A percentile compares a stretch with the other conserved stretches of the same genome.
Conservation (phyloP, 2,329 filamentous ascomycete species). For the Albophoma yamanashiensis region DNA sequence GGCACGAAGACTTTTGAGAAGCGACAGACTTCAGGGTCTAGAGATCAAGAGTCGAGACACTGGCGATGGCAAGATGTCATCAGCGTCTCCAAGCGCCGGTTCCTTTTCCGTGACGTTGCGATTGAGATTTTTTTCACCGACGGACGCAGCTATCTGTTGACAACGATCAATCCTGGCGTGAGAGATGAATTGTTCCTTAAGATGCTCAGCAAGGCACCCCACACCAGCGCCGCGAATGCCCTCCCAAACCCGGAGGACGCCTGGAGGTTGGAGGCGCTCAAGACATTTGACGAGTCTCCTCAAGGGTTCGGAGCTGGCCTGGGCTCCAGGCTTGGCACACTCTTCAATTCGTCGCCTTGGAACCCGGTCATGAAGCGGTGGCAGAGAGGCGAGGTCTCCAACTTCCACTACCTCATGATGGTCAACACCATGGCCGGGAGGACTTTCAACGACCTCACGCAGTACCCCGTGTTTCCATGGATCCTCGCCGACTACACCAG, state of each 20-base stretch:
- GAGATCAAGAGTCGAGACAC: conserved; percentile 72
- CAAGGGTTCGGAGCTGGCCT: conserved; percentile 65
- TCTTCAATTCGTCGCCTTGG: conserved; percentile 75
- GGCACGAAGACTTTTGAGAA: conserved; percentile 50
- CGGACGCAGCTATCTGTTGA: conserved; percentile 87
- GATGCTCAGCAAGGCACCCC: conserved; percentile 68
- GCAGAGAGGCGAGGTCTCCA: conserved; percentile 91
- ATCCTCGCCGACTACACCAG: conserved; percentile 93
- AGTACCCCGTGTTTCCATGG: conserved; percentile 98
- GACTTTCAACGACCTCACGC: conserved; percentile 95
- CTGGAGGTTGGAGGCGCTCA: conserved; percentile 83
- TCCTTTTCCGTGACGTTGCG: conserved; percentile 88
- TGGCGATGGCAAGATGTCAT: conserved; percentile 95
- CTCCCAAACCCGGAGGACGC: conserved; percentile 73
- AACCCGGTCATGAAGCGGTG: conserved; percentile 82
- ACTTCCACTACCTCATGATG: conserved; percentile 98
- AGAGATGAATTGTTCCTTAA: conserved; percentile 75
- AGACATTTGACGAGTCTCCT: conserved; percentile 48
- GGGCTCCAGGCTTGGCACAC: conserved; percentile 81
- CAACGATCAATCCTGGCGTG: conserved; percentile 60
- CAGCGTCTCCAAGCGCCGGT: conserved; percentile 90
- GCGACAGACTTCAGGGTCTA: conserved; percentile 40
- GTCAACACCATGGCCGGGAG: conserved; percentile 95
- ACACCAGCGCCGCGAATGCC: conserved; percentile 59
- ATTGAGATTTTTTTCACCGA: conserved; percentile 98